Evolutionary conservation across 2,329 filamentous ascomycete species (phyloP).

Genomic region (Huntiella omanensis): DNA sequence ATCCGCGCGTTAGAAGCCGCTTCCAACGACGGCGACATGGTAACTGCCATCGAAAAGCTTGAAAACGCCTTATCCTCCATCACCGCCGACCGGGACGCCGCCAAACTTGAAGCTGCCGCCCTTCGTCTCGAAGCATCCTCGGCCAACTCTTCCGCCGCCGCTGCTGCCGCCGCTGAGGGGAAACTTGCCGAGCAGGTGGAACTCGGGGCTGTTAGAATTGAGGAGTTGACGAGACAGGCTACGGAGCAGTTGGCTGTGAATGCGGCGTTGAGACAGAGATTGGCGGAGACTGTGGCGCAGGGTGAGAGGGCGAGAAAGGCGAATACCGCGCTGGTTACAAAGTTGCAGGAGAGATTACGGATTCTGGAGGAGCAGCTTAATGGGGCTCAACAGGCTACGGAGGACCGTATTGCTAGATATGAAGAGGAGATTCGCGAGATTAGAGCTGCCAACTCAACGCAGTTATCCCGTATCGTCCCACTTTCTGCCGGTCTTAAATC

Average conservation of each 20-base stretch:
- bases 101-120: conserved; percentile 42
- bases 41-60: conserved; percentile 43
- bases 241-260: conserved; percentile 67
- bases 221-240: conserved; percentile 62
- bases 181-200: conserved; percentile 51
- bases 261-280: conserved; percentile 51
- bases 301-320: conserved; percentile 69
- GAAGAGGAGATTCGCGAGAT: conserved; percentile 68
- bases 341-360: conserved; percentile 64
- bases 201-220: conserved; percentile 56
- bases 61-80: conserved; percentile 51
- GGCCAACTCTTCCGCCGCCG: conserved; percentile 36
- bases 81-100: conserved; percentile 54
- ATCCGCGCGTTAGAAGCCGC: conserved; percentile 44
- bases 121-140: conserved; percentile 43
- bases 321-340: conserved; percentile 65
- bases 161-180: conserved; percentile 39
- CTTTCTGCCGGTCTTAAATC: conserved; percentile 17
- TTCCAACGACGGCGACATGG: conserved; percentile 37
- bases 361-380: conserved; percentile 69
- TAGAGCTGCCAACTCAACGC: conserved; percentile 56
- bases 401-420: conserved; percentile 64
- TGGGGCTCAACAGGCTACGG: conserved; percentile 64
- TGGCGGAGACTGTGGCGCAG: conserved; percentile 60
- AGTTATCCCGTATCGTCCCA: conserved; percentile 42